phyloP scores from a whole-genome alignment of 83 land plant genomes.

The Larix sibirica region DNA sequence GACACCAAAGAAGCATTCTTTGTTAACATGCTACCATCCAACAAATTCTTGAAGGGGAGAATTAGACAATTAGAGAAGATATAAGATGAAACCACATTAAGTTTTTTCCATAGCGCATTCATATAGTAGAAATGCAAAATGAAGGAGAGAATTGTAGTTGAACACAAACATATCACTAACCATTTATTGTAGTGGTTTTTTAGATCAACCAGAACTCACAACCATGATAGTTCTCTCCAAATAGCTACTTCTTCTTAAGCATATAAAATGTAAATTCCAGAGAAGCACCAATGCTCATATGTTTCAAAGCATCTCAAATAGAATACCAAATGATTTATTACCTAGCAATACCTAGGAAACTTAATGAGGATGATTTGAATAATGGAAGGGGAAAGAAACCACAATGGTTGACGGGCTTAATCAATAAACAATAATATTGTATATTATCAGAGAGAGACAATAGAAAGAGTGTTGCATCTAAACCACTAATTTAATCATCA shows the following conservation, averaged over 20 bases:
- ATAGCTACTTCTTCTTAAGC: no score
- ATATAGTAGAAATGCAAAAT: neutral
- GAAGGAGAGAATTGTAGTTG: neutral
- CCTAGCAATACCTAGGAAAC: slow-evolving; percentile 8
- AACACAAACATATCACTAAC: slow-evolving; percentile 21
- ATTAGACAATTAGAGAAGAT: slow-evolving; percentile 5
- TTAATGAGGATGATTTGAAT: neutral
- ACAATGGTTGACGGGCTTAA: neutral
- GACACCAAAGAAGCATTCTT: slow-evolving; percentile 2
- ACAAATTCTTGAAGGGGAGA: slow-evolving; percentile 12
- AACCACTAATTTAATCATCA: no score
- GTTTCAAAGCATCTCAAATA: neutral
- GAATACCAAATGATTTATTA: neutral
- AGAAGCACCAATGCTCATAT: neutral
- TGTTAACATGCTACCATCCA: slow-evolving; percentile 4
- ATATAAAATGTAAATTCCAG: neutral
- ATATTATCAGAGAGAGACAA: no score
- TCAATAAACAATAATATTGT: no score
- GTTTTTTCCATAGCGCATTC: neutral
- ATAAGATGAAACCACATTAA: slow-evolving; percentile 1
- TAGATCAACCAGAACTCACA: neutral
- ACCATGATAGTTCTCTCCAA: no score
- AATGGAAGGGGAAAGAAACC: slow-evolving; percentile 1
- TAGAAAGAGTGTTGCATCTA: no score
- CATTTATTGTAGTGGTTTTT: slow-evolving; percentile 49